Base-by-base conservation (phyloP, 1,284 basidiomycete genomes). In the Moesziomyces antarcticus region DNA sequence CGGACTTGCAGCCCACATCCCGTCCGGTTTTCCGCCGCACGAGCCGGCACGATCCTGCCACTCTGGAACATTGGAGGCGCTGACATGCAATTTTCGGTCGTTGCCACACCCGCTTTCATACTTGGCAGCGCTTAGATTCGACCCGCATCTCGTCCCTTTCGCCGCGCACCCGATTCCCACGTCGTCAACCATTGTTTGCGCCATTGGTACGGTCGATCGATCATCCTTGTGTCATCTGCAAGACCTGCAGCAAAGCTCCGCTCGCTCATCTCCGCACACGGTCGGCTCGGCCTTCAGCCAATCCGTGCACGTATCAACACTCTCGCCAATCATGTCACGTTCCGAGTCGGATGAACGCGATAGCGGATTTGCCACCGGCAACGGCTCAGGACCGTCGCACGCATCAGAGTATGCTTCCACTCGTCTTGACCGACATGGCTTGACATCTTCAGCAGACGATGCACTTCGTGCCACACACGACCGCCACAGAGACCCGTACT, bases 311-410 rank as follows among this genome's bases (percentile, higher is more conserved):
- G 35, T 45, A 53, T 9, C 22, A 45, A 46, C 35, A 25, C 47
- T 50, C 40, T 40, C 22, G 21, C 20, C 40, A 16, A 46, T 40
- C 47, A 62, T 68, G 65, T 68, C 65, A 13, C 65, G 65, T 11
- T 62, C 65, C 18, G 65, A 68, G 22, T 16, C 51, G n/a, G 59
- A 62, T 40, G 59, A 61, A 40, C 65, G 56, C 18, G 65, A 68
- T 13, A 22, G 47, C 14, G 48, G 30, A n/a, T 49, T 44, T 22
- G 58, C 55, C 21, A 44, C 46, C n/a, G 50, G 46, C 6, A 57
- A 41, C 35, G 65, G 30, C 25, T 58, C 59, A 24, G 55, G 50
- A 13, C 55, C 55, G 10, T 62, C 65, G 20, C 51, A 58, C 13
- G 18, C 30, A 14, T 54, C 54, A n/a, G 55, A 68, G 42, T 41